Conservation (phyloP, 2,329 filamentous ascomycete species). For the Cadophora sp. region DNA sequence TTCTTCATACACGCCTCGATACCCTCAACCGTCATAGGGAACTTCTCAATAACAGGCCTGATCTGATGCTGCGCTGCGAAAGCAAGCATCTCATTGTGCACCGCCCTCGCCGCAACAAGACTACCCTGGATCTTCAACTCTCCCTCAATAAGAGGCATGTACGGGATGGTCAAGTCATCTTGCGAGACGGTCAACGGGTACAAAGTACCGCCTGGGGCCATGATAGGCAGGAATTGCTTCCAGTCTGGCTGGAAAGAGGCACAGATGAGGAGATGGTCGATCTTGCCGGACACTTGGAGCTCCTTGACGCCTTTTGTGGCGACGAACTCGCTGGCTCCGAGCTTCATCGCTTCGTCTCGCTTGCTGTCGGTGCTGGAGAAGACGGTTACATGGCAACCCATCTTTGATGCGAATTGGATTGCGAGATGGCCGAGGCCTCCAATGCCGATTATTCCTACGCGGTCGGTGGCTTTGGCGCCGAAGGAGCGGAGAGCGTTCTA, state of each 20-base stretch:
- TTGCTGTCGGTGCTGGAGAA: conserved; percentile 67
- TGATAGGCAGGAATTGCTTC: conserved; percentile 65
- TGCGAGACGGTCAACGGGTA: conserved; percentile 72
- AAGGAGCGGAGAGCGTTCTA: conserved; percentile 46
- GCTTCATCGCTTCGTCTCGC: conserved; percentile 63
- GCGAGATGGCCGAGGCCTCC: conserved; percentile 68
- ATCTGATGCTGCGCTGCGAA: conserved; percentile 66
- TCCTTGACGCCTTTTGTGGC: conserved; percentile 52
- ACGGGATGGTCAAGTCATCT: conserved; percentile 42
- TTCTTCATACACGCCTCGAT: conserved; percentile 61
- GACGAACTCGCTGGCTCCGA: conserved; percentile 68
- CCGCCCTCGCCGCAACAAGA: conserved; percentile 47
- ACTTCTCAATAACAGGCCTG: conserved; percentile 62
- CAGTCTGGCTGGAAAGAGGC: conserved; percentile 59
- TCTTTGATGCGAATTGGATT: conserved; percentile 67
- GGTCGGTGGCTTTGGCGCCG: conserved; percentile 44
- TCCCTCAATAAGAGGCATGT: conserved; percentile 38
- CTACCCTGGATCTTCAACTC: conserved; percentile 43
- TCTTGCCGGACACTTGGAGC: conserved; percentile 41
- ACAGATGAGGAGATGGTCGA: conserved; percentile 45
- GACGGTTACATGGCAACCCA: conserved; percentile 66
- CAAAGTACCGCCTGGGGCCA: conserved; percentile 64
- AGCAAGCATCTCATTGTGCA: conserved; percentile 64
- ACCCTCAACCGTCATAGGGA: conserved; percentile 59
- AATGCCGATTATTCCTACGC: conserved; percentile 57